Base-by-base conservation (phyloP, 2,329 filamentous ascomycete species). In the Xylaria sp. region DNA sequence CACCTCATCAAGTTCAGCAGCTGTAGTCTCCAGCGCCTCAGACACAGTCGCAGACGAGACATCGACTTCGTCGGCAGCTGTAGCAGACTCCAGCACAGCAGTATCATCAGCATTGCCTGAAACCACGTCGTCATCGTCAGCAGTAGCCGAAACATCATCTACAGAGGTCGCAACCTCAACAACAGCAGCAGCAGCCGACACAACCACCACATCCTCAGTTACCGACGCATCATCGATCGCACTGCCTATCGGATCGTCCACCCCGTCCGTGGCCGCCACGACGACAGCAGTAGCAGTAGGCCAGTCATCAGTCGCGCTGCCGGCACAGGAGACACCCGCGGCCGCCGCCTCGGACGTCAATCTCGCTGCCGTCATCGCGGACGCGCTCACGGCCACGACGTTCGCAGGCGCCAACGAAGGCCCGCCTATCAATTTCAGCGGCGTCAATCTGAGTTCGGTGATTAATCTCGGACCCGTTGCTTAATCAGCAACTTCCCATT, bases 381-480 rank as follows among this genome's bases (percentile, higher is more conserved):
- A 74, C 21, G 63, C 70, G 25, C 55, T 73, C 6, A 72, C 74
- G 32, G 69, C 73, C 10, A 75, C 72, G 25, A 71, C 74, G 5
- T 75, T 76, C 29, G 57, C 66, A 10, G 76, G 75, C 42, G 75
- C 69, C 1, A 76, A 76, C 60, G 67, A 74, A 60, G 75, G 75
- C 4, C 74, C 76, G 10, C 64, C 75, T 16, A 75, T 78, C 54
- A 59, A 77, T 32, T 68, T 78, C 23, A 71, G 58, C 65, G 74
- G 74, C 12, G 29, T 77, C 18, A 59, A 72, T 55, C 66, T 78
- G 23, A 74, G 63, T 59, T 78, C 70, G 27, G 65, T 69, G 2
- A 68, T 78, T 21, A 73, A 74, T 29, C 74, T 78, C 13, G 77
- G 77, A 0, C 58, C 62, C 3, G 68, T 78, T 16, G 72, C 35